Evolutionary conservation across 2,329 filamentous ascomycete genomes (phyloP), one percentile per base, ranked within the genome.

Genomic region (Gliomastix tumulicola): DNA sequence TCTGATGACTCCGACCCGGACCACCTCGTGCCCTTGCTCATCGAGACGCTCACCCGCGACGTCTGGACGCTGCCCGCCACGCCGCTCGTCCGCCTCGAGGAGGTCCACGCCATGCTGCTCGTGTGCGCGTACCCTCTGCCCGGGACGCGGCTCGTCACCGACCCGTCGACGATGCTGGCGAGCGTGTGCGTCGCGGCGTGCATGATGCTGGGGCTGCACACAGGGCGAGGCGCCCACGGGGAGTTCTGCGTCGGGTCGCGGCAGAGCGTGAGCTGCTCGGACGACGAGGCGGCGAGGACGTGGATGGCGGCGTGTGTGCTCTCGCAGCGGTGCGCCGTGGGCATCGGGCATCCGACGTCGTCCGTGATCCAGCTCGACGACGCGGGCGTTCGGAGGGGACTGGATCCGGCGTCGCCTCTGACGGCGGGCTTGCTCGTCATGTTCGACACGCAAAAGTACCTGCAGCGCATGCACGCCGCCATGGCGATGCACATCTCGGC

Each of bases 291-390:
- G 3, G 60, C 63, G 1, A 67, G 59, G 32, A 73, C 71, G 1
- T 76, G 72, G 72, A 59, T 69, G 3, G 69, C 68, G 2, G 69
- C 68, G 42, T 74, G 70, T 18, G 67, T 73, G 12, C 56, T 75
- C 7, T 60, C 67, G 1, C 71, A 76, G 41, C 63, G 65, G 67
- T 70, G 61, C 20, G 53, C 64, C 4, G 62, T 67, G 5, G 62
- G 56, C 27, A 58, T 65, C 17, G 72, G 72, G 2, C 55, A 63
- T 6, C 68, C 69, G 1, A 63, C 72, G 2, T 59, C 67, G 1
- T 72, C 68, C 42, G n/a, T n/a, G n/a, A 68, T 74, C 25, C 68
- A 71, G 40, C 62, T 69, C 7, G 60, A 69, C 37, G 70, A 74
- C 44, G 56, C 56, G 4, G 55, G 63, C 11, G 60, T 71, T 35